Conservation (phyloP, 768 basidiomycete species). For the Asterophora parasitica region DNA sequence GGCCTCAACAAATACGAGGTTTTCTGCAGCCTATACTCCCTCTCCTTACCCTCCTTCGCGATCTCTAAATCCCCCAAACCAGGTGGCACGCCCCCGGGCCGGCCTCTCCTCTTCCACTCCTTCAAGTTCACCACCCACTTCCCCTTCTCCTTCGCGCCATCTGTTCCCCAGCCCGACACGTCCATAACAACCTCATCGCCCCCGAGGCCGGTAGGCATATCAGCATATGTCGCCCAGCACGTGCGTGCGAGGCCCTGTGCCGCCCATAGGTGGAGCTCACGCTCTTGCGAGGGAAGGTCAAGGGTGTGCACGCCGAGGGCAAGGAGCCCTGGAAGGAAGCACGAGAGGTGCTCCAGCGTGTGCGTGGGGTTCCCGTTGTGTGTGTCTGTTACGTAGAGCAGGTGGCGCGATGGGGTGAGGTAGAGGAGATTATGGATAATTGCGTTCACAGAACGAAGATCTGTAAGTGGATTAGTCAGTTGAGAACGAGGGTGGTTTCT, state of each 20-base stretch:
- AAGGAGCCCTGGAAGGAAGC: slow-evolving; percentile 60
- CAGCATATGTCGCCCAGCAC: slow-evolving; percentile 60
- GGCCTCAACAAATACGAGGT: slow-evolving; percentile 40
- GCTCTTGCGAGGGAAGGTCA: slow-evolving; percentile 28
- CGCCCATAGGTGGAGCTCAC: slow-evolving; percentile 51
- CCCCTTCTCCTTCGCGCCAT: slow-evolving; percentile 15
- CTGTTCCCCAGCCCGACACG: slow-evolving; percentile 2
- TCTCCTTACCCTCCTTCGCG: slow-evolving; percentile 13
- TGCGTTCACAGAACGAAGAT: slow-evolving; percentile 45
- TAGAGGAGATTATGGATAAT: slow-evolving; percentile 52
- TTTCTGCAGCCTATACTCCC: slow-evolving; percentile 36
- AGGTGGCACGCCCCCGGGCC: slow-evolving; percentile 28
- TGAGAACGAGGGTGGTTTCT: slow-evolving; percentile 18
- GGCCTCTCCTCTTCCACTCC: slow-evolving; percentile 38
- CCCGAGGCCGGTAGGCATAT: slow-evolving; percentile 59
- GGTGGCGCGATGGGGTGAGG: slow-evolving; percentile 44
- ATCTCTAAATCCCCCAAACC: slow-evolving; percentile 25
- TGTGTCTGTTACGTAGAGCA: slow-evolving; percentile 56
- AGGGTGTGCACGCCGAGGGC: slow-evolving; percentile 50
- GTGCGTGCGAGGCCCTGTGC: slow-evolving; percentile 59
- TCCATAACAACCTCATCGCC: slow-evolving; percentile 48
- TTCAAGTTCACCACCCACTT: slow-evolving; percentile 37
- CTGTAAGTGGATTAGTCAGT: slow-evolving; percentile 21
- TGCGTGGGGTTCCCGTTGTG: slow-evolving; percentile 30
- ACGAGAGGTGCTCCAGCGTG: slow-evolving; percentile 57